Percentiles rank a stretch among this genome's conserved stretches.
Conservation (phyloP, 768 basidiomycete genomes). For the Artomyces pyxidatus region DNA sequence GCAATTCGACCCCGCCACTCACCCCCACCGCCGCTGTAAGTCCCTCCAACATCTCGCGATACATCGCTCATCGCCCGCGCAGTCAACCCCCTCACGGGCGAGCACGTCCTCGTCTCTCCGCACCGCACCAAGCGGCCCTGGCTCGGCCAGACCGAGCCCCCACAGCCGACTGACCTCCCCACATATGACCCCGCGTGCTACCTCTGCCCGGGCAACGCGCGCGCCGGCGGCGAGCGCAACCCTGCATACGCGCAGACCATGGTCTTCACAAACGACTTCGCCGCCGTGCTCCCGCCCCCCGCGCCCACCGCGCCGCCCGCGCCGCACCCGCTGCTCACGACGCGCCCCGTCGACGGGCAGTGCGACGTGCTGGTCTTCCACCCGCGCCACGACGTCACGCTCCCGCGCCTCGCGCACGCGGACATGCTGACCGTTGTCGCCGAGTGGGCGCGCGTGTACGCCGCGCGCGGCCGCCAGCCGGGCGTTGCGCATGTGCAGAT, state of each 20-base stretch:
- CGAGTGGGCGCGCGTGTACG: conserved; percentile 68
- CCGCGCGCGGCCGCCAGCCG: conserved; percentile 46
- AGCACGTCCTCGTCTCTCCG: conserved; percentile 77
- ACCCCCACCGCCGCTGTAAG: conserved; percentile 14
- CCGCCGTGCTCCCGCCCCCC: conserved; percentile 65
- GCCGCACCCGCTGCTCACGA: conserved; percentile 52
- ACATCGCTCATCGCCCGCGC: neutral
- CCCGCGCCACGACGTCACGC: conserved; percentile 77
- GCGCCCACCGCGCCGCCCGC: conserved; percentile 42
- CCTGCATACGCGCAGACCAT: conserved; percentile 58
- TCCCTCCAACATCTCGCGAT: conserved; percentile 1
- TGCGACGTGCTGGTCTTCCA: conserved; percentile 88
- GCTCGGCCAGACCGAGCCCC: conserved; percentile 77
- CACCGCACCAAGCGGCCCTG: conserved; percentile 89
- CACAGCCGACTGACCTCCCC: conserved; percentile 44
- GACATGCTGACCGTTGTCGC: conserved; percentile 61
- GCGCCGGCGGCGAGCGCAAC: conserved; percentile 66
- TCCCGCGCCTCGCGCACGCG: conserved; percentile 50
- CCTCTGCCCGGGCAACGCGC: conserved; percentile 79
- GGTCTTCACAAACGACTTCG: conserved; percentile 77
- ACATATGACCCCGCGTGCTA: conserved; percentile 70
- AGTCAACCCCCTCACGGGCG: conserved; percentile 79
- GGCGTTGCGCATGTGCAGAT: conserved; percentile 81
- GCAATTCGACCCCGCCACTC: conserved; percentile 8
- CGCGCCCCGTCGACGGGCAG: conserved; percentile 67